Percentiles rank a stretch among this genome's conserved stretches.
phyloP scores from a whole-genome alignment of 139 green algal species.

The Haematococcus lacustris region DNA sequence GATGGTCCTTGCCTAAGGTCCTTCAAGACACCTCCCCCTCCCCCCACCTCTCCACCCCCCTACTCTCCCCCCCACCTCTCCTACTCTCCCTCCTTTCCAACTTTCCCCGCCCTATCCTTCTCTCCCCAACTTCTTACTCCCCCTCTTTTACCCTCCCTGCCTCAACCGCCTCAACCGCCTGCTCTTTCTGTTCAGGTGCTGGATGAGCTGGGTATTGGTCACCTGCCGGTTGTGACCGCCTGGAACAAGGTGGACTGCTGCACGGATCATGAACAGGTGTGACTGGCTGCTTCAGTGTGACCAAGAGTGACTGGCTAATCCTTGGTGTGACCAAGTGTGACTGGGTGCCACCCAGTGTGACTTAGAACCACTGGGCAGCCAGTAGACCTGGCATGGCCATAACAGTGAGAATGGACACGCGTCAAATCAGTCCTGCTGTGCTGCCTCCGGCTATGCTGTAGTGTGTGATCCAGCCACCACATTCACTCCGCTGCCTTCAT shows the following conservation, averaged over 20 bases:
- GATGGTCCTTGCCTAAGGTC: too few species aligned
- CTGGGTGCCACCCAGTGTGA: background rate
- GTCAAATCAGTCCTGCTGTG: background rate
- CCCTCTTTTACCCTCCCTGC: too few species aligned
- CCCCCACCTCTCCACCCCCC: too few species aligned
- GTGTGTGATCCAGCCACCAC: background rate
- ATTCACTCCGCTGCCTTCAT: background rate
- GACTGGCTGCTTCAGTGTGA: background rate
- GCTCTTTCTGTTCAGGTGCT: too few species aligned
- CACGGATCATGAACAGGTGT: conserved; percentile 48
- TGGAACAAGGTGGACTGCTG: conserved; percentile 93
- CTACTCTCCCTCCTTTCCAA: too few species aligned
- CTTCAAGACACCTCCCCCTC: too few species aligned
- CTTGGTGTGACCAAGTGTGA: background rate
- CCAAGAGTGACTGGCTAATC: background rate
- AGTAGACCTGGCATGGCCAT: background rate
- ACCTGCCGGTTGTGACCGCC: conserved; percentile 71
- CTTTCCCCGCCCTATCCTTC: too few species aligned
- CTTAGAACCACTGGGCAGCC: background rate
- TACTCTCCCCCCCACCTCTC: too few species aligned
- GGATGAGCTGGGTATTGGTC: conserved; percentile 53
- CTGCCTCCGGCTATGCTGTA: background rate
- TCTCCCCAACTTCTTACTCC: too few species aligned
- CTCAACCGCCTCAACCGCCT: too few species aligned
- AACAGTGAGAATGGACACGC: background rate